Evolutionary conservation across 202 grass and related monocot genomes (phyloP).

Genomic region (Brachypodium distachyon): DNA sequence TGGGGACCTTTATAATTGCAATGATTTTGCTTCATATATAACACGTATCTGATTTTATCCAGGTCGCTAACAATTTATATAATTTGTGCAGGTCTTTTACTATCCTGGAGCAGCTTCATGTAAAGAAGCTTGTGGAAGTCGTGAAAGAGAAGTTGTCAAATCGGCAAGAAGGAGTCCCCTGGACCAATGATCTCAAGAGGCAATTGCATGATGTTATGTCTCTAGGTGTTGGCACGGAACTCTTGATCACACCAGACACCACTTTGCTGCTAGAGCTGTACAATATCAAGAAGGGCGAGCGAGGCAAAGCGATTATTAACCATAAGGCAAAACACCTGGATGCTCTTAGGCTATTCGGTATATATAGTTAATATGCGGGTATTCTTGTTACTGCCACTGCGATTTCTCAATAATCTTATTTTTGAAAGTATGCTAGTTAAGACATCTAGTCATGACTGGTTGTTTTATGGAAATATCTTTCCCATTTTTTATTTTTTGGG

Average conservation of each 20-base stretch:
- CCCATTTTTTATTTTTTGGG: not conserved
- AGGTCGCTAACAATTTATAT: not conserved
- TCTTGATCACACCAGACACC: slow-evolving; percentile 50
- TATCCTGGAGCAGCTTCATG: slow-evolving; percentile 63
- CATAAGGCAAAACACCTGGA: slow-evolving; percentile 85
- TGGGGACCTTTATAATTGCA: not conserved
- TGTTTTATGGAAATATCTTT: not conserved
- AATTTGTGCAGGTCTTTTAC: slow-evolving; percentile 48
- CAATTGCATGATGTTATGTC: slow-evolving; percentile 46
- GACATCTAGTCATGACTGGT: not conserved
- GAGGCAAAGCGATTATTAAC: slow-evolving; percentile 83
- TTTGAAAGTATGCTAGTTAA: not conserved
- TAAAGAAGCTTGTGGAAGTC: slow-evolving; percentile 38
- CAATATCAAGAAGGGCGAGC: slow-evolving; percentile 52
- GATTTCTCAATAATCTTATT: not conserved
- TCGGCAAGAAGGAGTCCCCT: slow-evolving; percentile 32
- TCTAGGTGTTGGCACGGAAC: slow-evolving; percentile 57
- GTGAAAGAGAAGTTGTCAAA: slow-evolving; percentile 51
- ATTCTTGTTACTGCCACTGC: slow-evolving; percentile 7
- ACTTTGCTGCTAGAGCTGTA: slow-evolving; percentile 64
- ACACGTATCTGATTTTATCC: not conserved
- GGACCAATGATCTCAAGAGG: slow-evolving; percentile 48
- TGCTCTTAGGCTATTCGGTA: slow-evolving; percentile 37
- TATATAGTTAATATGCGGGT: slow-evolving; percentile 35
- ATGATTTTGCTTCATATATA: slow-evolving; percentile 1